phyloP scores from a whole-genome alignment of 129 eudicot species.

The carrot (Daucus carota) region DH1_v3.0 NC_030381.2:36701001-36701500 shows the following conservation, averaged over 20 bases:
- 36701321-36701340: constrained; percentile 78
- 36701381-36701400: constrained; percentile 80
- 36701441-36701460: constrained; percentile 89
- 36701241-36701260: constrained; percentile 95
- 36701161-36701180: constrained; percentile 4
- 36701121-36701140: background rate
- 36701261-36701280: constrained; percentile 99
- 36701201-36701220: constrained; percentile 55
- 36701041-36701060: constrained; percentile 5
- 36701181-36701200: background rate
- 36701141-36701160: constrained; percentile 1
- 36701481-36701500: constrained; percentile 92
- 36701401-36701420: constrained; percentile 71
- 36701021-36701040: background rate
- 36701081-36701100: constrained; percentile 3
- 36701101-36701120: constrained; percentile 1
- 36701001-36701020: constrained; percentile 3
- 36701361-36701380: constrained; percentile 89
- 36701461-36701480: constrained; percentile 90
- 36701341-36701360: constrained; percentile 88
- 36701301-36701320: constrained; percentile 99
- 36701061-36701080: background rate
- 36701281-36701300: constrained; percentile 98
- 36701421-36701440: constrained; percentile 79
- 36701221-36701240: constrained; percentile 90